Evolutionary conservation across 306 rosid genomes (phyloP), one percentile per base, ranked within the genome.

Genomic region (Rubus parviflorus): DNA sequence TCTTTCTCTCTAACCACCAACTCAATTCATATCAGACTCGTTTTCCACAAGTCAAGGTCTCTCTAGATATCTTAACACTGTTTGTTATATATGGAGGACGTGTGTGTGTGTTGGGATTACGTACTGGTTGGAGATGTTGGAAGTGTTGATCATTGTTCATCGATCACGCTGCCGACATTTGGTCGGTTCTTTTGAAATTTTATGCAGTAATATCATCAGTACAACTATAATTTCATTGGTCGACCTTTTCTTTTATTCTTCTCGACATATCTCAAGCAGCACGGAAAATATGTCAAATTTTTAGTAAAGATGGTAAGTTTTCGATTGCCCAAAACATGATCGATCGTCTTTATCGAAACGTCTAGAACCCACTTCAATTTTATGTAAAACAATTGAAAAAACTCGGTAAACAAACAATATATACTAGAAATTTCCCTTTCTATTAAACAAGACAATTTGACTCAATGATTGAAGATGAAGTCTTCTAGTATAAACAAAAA

Each of bases 31-130:
- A 16, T 8, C 38, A 53, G 13, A 41, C 13, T 54, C 51, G 51
- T 67, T 67, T 67, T 67, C 72, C 72, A 42, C 52, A 42, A 19
- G 52, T 43, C 72, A 20, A 42, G 72, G 52, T n/a, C 10, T 56
- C 14, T 11, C 16, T 40, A 8, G 45, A 60, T 51, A 10, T 35
- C 60, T 16, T 30, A 49, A 56, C 58, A 40, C 38, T 19, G 45
- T 35, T n/a, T 72, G 41, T 10, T 10, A 30, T n/a, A n/a, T 7
- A 38, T 57, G 64, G 37, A 14, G 48, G 7, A 19, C 8, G 22
- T 17, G 5, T 5, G 8, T 6, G 12, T 5, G 65, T 53, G 11
- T 37, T 11, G 5, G 53, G 57, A 38, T 5, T 30, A n/a, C n/a
- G n/a, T n/a, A n/a, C 25, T 19, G 75, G 62, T 19, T 14, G 9